Conservation (phyloP, 257 asterid species). For the Salvia rosmarinus region DNA sequence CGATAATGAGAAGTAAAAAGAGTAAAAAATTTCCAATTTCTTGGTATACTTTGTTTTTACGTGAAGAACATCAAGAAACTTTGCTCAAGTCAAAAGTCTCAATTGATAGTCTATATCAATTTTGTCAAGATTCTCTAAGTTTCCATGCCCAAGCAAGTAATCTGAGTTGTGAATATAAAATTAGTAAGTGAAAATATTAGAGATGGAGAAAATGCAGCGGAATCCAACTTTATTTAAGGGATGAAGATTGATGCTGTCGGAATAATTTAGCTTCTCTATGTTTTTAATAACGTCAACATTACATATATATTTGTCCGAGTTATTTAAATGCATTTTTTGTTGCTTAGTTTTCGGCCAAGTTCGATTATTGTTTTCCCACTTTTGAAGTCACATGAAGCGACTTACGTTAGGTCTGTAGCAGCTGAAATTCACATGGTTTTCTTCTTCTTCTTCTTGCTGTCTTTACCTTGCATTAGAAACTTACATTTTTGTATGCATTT, state of each 20-base stretch:
- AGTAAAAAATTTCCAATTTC: too few relatives aligned
- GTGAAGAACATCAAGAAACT: too few relatives aligned
- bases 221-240: conserved; percentile 37
- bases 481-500: conserved; percentile 40
- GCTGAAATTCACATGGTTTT: conserved; percentile 41
- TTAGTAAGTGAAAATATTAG: conserved; percentile 16
- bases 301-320: neutral
- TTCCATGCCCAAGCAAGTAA: conserved; percentile 44
- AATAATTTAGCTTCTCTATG: neutral
- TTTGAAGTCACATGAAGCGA: conserved; percentile 36
- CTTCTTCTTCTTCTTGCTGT: conserved; percentile 29
- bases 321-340: conserved; percentile 45
- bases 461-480: conserved; percentile 34
- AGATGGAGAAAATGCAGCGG: conserved; percentile 22
- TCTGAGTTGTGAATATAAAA: conserved; percentile 43
- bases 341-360: conserved; percentile 26
- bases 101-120: conserved; percentile 36
- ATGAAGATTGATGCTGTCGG: conserved; percentile 36
- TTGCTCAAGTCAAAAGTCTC: too few relatives aligned
- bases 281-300: conserved; percentile 21
- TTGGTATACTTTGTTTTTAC: too few relatives aligned
- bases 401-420: conserved; percentile 27
- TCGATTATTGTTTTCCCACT: neutral
- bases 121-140: conserved; percentile 48
- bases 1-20: too few relatives aligned